Conservation (phyloP, 148 eudicot genomes). For the Nyssa sinensis region DNA sequence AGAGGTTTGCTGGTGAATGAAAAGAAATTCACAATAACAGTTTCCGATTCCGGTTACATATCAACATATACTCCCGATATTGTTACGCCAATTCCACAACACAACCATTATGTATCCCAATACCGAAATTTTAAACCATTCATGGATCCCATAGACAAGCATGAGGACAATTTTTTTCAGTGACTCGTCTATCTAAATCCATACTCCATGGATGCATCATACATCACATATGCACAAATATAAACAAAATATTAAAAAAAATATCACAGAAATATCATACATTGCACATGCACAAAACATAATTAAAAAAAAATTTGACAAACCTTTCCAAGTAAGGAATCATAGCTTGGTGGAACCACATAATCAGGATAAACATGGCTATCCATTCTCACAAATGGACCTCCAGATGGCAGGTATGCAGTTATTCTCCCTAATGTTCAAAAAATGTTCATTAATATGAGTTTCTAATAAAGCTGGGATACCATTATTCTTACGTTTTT, state of each 20-base stretch:
- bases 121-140: no score
- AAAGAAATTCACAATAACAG: no score
- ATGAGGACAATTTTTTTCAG: not conserved
- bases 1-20: no score
- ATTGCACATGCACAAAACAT: not conserved
- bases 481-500: not conserved
- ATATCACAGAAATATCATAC: not conserved
- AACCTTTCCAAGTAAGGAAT: conserved; percentile 97
- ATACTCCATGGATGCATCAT: not conserved
- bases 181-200: not conserved
- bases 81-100: no score
- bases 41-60: no score
- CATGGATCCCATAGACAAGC: not conserved
- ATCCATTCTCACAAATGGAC: conserved; percentile 98
- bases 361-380: conserved; percentile 97
- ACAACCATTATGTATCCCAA: no score
- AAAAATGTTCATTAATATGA: conserved; percentile 7
- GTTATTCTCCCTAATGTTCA: conserved; percentile 69
- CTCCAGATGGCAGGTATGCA: conserved; percentile 89
- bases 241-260: not conserved
- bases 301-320: conserved; percentile 13
- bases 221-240: not conserved
- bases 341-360: conserved; percentile 96
- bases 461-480: not conserved
- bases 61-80: no score